Evolutionary conservation across 805 yeast species (phyloP).

Genomic region (Tetrapisispora iriomotensis): DNA sequence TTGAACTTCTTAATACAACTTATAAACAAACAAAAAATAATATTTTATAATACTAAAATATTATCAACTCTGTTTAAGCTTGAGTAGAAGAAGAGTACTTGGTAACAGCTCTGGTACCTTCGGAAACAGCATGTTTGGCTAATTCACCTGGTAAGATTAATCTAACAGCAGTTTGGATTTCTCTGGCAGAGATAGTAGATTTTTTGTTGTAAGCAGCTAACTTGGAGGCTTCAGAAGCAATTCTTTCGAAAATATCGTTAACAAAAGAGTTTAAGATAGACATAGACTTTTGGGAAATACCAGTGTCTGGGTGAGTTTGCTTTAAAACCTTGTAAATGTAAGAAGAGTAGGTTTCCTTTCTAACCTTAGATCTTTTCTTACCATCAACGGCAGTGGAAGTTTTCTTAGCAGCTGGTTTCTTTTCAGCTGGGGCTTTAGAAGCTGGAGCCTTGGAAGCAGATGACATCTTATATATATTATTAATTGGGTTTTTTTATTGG

Average conservation of each 20-base stretch:
- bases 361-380: conserved; percentile 88
- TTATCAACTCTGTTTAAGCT: conserved; percentile 26
- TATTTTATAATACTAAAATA: background rate
- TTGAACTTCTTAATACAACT: conserved; percentile 3
- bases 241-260: conserved; percentile 96
- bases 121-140: conserved; percentile 97
- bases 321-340: conserved; percentile 91
- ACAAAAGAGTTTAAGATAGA: conserved; percentile 97
- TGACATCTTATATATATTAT: conserved; percentile 40
- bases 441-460: conserved; percentile 50
- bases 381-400: conserved; percentile 70
- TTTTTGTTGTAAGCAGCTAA: conserved; percentile 98
- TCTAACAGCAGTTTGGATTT: conserved; percentile 97
- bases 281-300: conserved; percentile 98
- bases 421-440: conserved; percentile 24
- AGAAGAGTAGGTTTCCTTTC: conserved; percentile 97
- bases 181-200: conserved; percentile 96
- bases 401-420: conserved; percentile 74
- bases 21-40: background rate
- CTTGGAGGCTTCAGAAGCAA: conserved; percentile 95
- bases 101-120: conserved; percentile 97
- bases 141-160: conserved; percentile 97
- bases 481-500: background rate
- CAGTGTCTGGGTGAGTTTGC: conserved; percentile 99
- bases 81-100: conserved; percentile 70